Percentiles rank a stretch among this genome's conserved stretches.
Conservation (phyloP, 208 protist species). For the Zelonia costaricensis region DNA sequence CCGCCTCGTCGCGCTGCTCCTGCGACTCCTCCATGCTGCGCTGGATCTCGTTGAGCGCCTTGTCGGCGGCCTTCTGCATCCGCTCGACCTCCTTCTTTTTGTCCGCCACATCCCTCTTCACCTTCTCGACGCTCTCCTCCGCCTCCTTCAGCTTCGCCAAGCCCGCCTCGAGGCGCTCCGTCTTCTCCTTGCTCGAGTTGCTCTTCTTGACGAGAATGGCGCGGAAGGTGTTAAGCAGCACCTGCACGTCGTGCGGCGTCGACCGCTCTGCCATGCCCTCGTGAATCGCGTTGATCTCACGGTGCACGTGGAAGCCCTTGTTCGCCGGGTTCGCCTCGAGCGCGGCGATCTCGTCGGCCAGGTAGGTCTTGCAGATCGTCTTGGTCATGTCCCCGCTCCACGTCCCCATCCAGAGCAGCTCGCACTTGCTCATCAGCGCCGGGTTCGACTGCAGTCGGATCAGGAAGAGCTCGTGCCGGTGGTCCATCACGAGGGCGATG, state of each 20-base stretch:
- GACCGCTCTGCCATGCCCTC: conserved; percentile 48
- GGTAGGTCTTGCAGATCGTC: conserved; percentile 78
- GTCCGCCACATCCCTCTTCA: conserved; percentile 83
- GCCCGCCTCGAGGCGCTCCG: conserved; percentile 87
- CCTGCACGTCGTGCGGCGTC: conserved; percentile 87
- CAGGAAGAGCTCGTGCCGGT: conserved; percentile 85
- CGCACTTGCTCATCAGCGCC: conserved; percentile 93
- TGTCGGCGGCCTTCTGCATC: conserved; percentile 95
- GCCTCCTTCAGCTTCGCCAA: conserved; percentile 95
- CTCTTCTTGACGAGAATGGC: conserved; percentile 78
- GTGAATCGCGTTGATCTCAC: conserved; percentile 89
- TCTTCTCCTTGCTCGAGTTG: conserved; percentile 66
- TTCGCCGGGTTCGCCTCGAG: conserved; percentile 63
- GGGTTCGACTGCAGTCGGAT: conserved; percentile 94
- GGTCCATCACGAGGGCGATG: conserved; percentile 95
- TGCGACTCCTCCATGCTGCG: conserved; percentile 94
- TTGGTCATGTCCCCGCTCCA: conserved; percentile 90
- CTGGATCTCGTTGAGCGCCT: conserved; percentile 94
- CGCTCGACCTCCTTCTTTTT: conserved; percentile 90
- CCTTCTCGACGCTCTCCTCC: conserved; percentile 88
- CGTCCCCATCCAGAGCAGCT: conserved; percentile 94
- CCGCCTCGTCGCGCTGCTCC: conserved; percentile 91
- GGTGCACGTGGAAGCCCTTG: conserved; percentile 82
- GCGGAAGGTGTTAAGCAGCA: conserved; percentile 86
- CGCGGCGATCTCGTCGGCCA: conserved; percentile 71